These are phyloP conservation scores for Globisporangium ultimum DNA, from an alignment of 352 stramenopile genomes.

Conservation along the genomic window DNA sequence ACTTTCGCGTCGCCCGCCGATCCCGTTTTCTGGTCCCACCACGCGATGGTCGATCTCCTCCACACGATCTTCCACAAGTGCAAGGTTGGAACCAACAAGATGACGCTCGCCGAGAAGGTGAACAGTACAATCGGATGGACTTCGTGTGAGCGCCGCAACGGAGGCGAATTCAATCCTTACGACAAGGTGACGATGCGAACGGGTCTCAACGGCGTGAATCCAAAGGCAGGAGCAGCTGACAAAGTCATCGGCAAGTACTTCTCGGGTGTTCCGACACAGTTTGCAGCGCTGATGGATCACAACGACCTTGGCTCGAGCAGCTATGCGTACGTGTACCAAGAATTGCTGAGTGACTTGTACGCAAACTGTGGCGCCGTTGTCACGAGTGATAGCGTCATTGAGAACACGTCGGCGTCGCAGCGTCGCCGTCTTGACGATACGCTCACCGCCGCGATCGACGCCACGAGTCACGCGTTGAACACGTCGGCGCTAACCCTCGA, in stretches of 20 bases:
- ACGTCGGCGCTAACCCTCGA: not conserved
- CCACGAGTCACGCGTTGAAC: slow-evolving; percentile 3
- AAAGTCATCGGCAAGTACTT: slow-evolving; percentile 42
- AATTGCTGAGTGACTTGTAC: not conserved
- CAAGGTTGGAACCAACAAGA: slow-evolving; percentile 28
- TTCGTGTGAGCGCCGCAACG: slow-evolving; percentile 39
- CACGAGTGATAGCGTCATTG: not conserved
- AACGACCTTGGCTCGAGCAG: slow-evolving; percentile 41
- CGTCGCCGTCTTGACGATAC: slow-evolving; percentile 1
- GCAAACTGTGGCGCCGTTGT: not conserved
- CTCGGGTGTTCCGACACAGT: slow-evolving; percentile 26
- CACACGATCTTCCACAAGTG: slow-evolving; percentile 76
- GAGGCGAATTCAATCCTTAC: slow-evolving; percentile 31
- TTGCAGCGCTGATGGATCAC: slow-evolving; percentile 38
- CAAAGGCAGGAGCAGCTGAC: slow-evolving; percentile 27
- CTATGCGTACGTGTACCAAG: slow-evolving; percentile 34
- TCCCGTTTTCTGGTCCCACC: slow-evolving; percentile 74
- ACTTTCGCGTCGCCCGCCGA: slow-evolving; percentile 47
- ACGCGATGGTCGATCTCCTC: slow-evolving; percentile 61
- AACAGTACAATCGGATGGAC: slow-evolving; percentile 34
- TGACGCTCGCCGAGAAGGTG: slow-evolving; percentile 47
- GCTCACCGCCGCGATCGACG: not conserved
- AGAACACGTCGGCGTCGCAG: not conserved
- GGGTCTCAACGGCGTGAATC: slow-evolving; percentile 25
- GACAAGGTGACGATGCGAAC: slow-evolving; percentile 41